These are phyloP conservation scores for Astragalus membranaceus DNA, from an alignment of 306 rosid species.

Conservation along the genomic window DNA sequence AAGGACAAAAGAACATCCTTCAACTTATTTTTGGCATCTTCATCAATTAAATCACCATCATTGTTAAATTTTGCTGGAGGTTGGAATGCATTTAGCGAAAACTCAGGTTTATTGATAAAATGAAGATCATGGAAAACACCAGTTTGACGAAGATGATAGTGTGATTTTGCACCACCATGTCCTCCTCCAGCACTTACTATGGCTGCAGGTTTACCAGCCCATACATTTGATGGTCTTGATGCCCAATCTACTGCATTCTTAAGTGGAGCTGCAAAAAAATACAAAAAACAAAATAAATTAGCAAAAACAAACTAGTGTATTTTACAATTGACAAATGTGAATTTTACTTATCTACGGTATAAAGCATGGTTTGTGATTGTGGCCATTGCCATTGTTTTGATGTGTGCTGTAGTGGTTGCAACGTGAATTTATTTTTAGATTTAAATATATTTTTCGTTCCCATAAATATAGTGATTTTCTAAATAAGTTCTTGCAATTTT, in stretches of 20 bases:
- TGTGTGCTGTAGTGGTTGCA: too few species aligned
- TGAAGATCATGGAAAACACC: constrained; percentile 82
- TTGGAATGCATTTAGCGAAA: constrained; percentile 51
- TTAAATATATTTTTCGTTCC: too few species aligned
- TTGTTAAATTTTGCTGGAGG: constrained; percentile 65
- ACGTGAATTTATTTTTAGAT: too few species aligned
- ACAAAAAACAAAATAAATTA: too few species aligned
- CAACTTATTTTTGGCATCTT: constrained; percentile 32
- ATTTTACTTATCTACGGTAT: too few species aligned
- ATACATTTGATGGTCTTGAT: constrained; percentile 61
- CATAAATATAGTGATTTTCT: too few species aligned
- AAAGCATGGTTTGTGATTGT: too few species aligned
- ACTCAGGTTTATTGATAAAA: constrained; percentile 91
- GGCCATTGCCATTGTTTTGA: too few species aligned
- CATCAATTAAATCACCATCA: constrained; percentile 68
- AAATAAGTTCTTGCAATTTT: too few species aligned
- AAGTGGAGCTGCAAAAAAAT: constrained; percentile 18
- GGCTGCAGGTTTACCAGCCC: constrained; percentile 87
- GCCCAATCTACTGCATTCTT: constrained; percentile 39
- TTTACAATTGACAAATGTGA: too few species aligned
- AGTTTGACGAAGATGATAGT: constrained; percentile 81
- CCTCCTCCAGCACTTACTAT: constrained; percentile 76
- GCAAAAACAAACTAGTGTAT: background rate
- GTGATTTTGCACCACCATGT: constrained; percentile 64
- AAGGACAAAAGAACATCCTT: constrained; percentile 50